phyloP scores from a whole-genome alignment of 768 basidiomycete species.

The Tubosaeta sp. region DNA sequence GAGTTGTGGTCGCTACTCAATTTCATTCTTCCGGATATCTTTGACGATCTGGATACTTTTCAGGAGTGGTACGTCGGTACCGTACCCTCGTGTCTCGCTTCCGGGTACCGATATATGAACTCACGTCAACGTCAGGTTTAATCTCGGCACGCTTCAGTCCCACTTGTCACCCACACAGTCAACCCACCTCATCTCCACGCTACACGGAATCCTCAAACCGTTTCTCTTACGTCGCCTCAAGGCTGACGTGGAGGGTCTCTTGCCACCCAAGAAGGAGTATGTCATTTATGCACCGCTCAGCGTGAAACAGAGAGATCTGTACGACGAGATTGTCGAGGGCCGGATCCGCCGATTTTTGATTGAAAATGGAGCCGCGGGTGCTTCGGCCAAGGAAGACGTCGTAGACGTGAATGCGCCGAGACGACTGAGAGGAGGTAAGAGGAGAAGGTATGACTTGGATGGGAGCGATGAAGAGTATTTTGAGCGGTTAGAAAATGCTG shows the following conservation, averaged over 20 bases:
- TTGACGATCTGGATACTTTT: conserved; percentile 84
- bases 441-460: conserved; percentile 51
- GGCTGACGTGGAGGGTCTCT: conserved; percentile 70
- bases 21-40: conserved; percentile 93
- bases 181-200: conserved; percentile 63
- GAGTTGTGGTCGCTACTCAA: conserved; percentile 96
- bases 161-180: conserved; percentile 56
- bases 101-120: background rate
- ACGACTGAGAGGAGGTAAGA: conserved; percentile 33
- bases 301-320: conserved; percentile 76
- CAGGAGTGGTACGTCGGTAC: conserved; percentile 67
- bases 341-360: conserved; percentile 64
- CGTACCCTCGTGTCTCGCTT: background rate
- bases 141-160: conserved; percentile 60
- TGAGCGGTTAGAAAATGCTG: conserved; percentile 50
- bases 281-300: conserved; percentile 90
- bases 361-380: conserved; percentile 27
- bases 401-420: conserved; percentile 32
- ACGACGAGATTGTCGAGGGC: conserved; percentile 73
- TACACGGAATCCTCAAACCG: conserved; percentile 91
- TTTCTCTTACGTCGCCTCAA: conserved; percentile 93
- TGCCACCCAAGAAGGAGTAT: conserved; percentile 95
- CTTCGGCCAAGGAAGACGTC: conserved; percentile 16
- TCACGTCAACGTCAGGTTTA: conserved; percentile 48
- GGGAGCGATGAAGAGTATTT: conserved; percentile 64